A percentile compares a stretch with the other conserved stretches of the same genome.
Evolutionary conservation across 1,139 yeast species (phyloP).

Genomic region (Scheffersomyces illinoinensis): DNA sequence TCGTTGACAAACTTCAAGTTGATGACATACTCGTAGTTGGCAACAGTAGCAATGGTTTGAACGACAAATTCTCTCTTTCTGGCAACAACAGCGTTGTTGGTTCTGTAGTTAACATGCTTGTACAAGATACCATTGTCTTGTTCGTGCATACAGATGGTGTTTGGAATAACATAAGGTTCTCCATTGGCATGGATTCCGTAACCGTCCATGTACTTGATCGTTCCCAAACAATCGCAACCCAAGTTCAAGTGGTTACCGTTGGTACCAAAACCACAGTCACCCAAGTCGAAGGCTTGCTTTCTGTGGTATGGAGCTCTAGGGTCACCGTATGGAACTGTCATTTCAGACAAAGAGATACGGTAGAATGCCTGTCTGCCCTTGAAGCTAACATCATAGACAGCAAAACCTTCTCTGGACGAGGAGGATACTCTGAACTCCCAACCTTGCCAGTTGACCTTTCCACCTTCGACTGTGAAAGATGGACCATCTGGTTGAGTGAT

Average conservation of each 20-base stretch:
- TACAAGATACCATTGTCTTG: constrained; percentile 80
- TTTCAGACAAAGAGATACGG: constrained; percentile 78
- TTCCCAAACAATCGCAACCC: constrained; percentile 91
- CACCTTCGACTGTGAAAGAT: constrained; percentile 64
- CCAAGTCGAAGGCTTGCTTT: constrained; percentile 90
- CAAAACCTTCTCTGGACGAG: constrained; percentile 83
- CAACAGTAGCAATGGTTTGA: constrained; percentile 87
- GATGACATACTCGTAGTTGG: constrained; percentile 83
- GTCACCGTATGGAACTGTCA: constrained; percentile 93
- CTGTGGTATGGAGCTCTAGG: constrained; percentile 90
- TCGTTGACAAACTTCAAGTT: constrained; percentile 80
- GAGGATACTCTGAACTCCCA: constrained; percentile 83
- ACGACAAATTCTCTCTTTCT: constrained; percentile 85
- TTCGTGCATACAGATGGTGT: constrained; percentile 86
- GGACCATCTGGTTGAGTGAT: constrained; percentile 87
- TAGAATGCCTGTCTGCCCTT: constrained; percentile 82
- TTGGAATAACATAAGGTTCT: constrained; percentile 63
- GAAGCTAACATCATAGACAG: constrained; percentile 71
- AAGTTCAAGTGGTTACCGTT: constrained; percentile 72
- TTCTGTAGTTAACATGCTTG: constrained; percentile 86
- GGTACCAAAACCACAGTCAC: constrained; percentile 88
- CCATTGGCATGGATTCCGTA: constrained; percentile 62
- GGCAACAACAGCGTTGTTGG: constrained; percentile 69
- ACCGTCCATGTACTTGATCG: constrained; percentile 77
- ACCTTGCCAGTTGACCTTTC: constrained; percentile 80